phyloP scores from a whole-genome alignment of 768 basidiomycete genomes.

The Mycena maculata region DNA sequence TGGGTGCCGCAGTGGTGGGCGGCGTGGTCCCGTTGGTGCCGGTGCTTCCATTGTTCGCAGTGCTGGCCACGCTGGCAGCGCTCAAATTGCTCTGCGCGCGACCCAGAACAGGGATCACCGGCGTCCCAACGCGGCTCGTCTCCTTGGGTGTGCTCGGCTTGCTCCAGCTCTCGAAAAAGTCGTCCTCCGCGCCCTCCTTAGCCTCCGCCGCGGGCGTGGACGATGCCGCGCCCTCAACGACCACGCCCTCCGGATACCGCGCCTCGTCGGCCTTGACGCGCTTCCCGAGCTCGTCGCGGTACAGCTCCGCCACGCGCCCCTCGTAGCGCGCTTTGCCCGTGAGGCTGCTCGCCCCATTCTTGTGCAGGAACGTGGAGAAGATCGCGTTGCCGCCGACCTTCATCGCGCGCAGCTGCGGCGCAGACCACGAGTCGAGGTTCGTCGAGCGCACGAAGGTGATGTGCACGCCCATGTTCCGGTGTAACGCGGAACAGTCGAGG shows the following conservation, averaged over 20 bases:
- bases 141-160: conserved; percentile 75
- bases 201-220: conserved; percentile 51
- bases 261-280: conserved; percentile 81
- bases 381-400: conserved; percentile 94
- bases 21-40: conserved; percentile 32
- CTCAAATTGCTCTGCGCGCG: conserved; percentile 19
- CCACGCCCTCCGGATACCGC: conserved; percentile 80
- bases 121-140: conserved; percentile 34
- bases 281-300: conserved; percentile 90
- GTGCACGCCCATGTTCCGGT: conserved; percentile 98
- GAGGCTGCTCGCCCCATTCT: conserved; percentile 79
- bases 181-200: conserved; percentile 72
- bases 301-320: conserved; percentile 83
- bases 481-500: conserved; percentile 93
- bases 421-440: conserved; percentile 95
- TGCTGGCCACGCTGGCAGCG: not conserved
- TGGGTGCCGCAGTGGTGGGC: conserved; percentile 43
- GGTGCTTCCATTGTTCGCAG: conserved; percentile 11
- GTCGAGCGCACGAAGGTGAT: conserved; percentile 98
- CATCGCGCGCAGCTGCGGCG: conserved; percentile 92
- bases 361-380: conserved; percentile 89
- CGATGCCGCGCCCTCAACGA: conserved; percentile 83
- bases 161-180: conserved; percentile 98
- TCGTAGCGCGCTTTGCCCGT: conserved; percentile 91
- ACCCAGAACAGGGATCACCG: conserved; percentile 29